Conservation (phyloP, 306 rosid species). For the Clitoria ternatea region DNA sequence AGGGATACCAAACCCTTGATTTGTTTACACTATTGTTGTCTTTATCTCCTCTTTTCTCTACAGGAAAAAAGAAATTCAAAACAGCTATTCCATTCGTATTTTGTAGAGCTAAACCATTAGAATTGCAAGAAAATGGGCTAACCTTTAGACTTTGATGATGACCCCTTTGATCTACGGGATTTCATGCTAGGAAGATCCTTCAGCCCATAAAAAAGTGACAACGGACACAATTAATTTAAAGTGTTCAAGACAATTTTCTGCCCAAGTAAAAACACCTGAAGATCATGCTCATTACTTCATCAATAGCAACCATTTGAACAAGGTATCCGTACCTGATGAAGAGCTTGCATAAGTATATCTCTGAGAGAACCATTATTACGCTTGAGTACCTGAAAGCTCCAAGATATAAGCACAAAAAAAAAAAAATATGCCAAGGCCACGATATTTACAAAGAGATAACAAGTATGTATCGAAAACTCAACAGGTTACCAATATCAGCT, state of each 20-base stretch:
- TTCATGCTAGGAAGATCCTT: slow-evolving; percentile 47
- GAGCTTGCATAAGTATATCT: slow-evolving; percentile 40
- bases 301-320: neutral
- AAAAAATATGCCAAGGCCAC: slow-evolving; percentile 1
- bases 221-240: slow-evolving; percentile 18
- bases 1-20: slow-evolving; percentile 5
- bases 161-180: slow-evolving; percentile 23
- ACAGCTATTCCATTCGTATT: slow-evolving; percentile 15
- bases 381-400: slow-evolving; percentile 45
- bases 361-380: slow-evolving; percentile 30
- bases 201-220: neutral
- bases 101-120: neutral
- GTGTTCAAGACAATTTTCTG: slow-evolving; percentile 13
- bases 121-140: slow-evolving; percentile 19
- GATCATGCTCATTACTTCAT: neutral
- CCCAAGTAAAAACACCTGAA: neutral
- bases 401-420: neutral
- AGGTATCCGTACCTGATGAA: slow-evolving; percentile 40
- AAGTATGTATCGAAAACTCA: neutral
- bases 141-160: slow-evolving; percentile 43
- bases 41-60: neutral
- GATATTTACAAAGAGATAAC: neutral
- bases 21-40: neutral
- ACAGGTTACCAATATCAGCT: slow-evolving; percentile 18
- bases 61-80: neutral